Conservation (phyloP, 169 alveolate genomes). For the Plasmodium gonderi region DNA sequence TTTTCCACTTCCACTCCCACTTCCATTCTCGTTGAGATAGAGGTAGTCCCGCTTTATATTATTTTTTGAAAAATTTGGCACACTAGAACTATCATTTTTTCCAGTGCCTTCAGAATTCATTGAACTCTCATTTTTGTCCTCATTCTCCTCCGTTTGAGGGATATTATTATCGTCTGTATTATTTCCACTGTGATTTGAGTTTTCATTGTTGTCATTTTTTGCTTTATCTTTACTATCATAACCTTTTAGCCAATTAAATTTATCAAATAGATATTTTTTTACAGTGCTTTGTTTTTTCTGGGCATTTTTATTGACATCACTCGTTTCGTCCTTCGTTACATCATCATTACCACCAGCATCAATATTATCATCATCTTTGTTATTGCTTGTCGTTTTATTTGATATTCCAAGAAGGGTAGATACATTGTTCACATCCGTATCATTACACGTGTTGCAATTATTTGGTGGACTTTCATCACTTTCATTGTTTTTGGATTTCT, state of each 20-base stretch:
- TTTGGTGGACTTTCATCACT: background rate
- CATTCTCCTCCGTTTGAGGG: background rate
- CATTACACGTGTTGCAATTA: background rate
- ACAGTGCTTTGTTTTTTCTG: constrained; percentile 21
- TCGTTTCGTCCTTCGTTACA: background rate
- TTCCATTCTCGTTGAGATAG: background rate
- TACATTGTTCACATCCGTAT: background rate
- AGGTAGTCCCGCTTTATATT: background rate
- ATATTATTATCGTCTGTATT: background rate
- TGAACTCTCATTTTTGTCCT: background rate
- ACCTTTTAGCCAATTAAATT: constrained; percentile 31
- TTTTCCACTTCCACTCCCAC: background rate
- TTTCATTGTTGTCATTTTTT: constrained; percentile 8
- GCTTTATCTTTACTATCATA: constrained; percentile 45
- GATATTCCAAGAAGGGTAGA: too few species aligned
- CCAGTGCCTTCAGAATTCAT: background rate
- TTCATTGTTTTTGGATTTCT: constrained; percentile 25
- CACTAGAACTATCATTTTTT: background rate
- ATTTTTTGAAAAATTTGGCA: background rate
- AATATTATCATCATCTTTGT: background rate
- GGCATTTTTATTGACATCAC: background rate
- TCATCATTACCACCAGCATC: background rate
- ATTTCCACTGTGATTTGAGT: background rate
- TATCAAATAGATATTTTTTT: constrained; percentile 41
- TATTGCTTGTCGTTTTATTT: too few species aligned